These are phyloP conservation scores for Hygrocybe coccinea DNA, from an alignment of 768 basidiomycete genomes.

Conservation along the genomic window DNA sequence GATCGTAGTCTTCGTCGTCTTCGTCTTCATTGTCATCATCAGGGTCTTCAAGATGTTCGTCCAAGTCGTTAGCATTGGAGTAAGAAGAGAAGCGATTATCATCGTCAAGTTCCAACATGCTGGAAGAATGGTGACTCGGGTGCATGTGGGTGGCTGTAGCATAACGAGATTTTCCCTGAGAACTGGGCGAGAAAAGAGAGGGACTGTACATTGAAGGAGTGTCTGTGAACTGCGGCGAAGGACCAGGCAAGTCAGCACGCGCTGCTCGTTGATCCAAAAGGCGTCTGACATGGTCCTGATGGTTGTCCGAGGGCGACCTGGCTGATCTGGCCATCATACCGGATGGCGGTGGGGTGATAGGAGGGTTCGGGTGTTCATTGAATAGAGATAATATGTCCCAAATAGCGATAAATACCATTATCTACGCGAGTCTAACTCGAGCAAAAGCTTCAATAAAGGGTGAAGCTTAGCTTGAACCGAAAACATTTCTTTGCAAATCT, in stretches of 20 bases:
- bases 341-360: neutral
- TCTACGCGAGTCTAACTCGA: too few relatives aligned
- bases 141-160: conserved; percentile 23
- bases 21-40: conserved; percentile 34
- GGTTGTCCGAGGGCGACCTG: conserved; percentile 33
- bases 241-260: conserved; percentile 45
- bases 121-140: conserved; percentile 43
- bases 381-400: too few relatives aligned
- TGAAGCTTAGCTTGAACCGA: too few relatives aligned
- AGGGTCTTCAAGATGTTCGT: conserved; percentile 7
- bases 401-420: too few relatives aligned
- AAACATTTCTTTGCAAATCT: too few relatives aligned
- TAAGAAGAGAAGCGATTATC: conserved; percentile 38
- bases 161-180: conserved; percentile 27
- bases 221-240: conserved; percentile 55
- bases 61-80: conserved; percentile 24
- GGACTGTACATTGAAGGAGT: conserved; percentile 68
- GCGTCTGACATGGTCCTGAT: conserved; percentile 45
- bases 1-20: conserved; percentile 40
- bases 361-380: too few relatives aligned
- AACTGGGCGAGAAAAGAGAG: conserved; percentile 54
- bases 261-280: conserved; percentile 53
- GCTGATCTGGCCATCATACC: conserved; percentile 39
- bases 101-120: conserved; percentile 56
- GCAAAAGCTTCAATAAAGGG: too few relatives aligned